These are phyloP conservation scores for Linnemannia exigua DNA, from an alignment of 192 early-diverging fungal species.

Conservation along the genomic window DNA sequence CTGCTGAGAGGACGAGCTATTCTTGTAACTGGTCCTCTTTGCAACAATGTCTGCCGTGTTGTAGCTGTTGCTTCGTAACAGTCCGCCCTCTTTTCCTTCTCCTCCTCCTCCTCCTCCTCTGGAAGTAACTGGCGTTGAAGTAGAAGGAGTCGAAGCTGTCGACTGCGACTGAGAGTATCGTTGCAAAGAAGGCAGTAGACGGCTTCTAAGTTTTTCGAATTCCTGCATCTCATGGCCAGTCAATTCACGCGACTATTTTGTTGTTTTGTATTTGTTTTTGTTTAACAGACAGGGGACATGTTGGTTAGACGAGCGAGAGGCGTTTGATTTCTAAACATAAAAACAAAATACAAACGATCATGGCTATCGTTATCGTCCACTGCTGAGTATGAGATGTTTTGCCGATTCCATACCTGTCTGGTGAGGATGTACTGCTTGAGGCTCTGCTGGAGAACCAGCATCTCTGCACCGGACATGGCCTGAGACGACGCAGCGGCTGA, in stretches of 20 bases:
- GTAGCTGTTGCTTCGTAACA: not conserved
- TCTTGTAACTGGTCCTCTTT: not conserved
- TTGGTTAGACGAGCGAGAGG: not conserved
- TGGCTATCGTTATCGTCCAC: not conserved
- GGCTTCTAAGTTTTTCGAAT: conserved; percentile 31
- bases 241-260: conserved; percentile 24
- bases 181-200: conserved; percentile 21
- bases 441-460: conserved; percentile 33
- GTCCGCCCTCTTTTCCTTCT: not conserved
- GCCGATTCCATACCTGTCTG: conserved; percentile 14
- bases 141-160: not conserved
- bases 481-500: not conserved
- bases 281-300: not conserved
- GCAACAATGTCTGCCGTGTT: not conserved
- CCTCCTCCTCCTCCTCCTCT: too few relatives aligned
- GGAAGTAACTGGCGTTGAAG: not conserved
- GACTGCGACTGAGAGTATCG: conserved; percentile 19
- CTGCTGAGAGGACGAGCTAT: not conserved
- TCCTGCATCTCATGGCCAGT: conserved; percentile 30
- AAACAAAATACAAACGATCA: not conserved
- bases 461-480: conserved; percentile 32
- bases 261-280: not conserved
- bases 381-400: not conserved
- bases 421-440: conserved; percentile 40
- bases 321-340: not conserved